Evolutionary conservation across 148 eudicot genomes (phyloP).

Genomic region (Pharnaceum exiguum): DNA sequence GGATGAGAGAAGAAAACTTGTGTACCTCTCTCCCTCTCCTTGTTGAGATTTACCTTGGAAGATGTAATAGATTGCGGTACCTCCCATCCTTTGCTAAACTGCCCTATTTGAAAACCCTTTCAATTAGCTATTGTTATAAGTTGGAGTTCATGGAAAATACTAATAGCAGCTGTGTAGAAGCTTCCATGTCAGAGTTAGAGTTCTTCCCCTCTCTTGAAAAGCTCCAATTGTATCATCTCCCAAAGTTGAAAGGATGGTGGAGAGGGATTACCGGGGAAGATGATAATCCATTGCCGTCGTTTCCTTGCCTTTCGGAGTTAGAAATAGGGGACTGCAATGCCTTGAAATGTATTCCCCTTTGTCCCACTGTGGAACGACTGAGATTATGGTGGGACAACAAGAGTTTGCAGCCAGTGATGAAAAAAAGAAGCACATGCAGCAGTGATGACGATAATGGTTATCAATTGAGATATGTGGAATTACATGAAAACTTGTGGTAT

Average conservation of each 20-base stretch:
- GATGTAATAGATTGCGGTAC: not conserved
- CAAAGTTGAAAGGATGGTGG: constrained; percentile 32
- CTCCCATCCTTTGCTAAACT: constrained; percentile 16
- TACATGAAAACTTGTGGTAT: too few relatives aligned
- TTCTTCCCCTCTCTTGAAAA: constrained; percentile 35
- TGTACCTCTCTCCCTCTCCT: constrained; percentile 11
- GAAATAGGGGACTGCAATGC: not conserved
- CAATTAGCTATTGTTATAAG: not conserved
- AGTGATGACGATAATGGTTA: too few relatives aligned
- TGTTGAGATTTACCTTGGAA: not conserved
- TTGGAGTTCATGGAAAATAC: constrained; percentile 18
- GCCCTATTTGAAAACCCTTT: constrained; percentile 10
- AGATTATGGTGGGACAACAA: too few relatives aligned
- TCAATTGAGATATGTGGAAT: too few relatives aligned
- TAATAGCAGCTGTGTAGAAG: too few relatives aligned
- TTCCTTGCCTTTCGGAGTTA: constrained; percentile 7
- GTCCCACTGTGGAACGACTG: too few relatives aligned
- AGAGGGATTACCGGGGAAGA: not conserved
- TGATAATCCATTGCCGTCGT: not conserved
- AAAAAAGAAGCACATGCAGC: too few relatives aligned
- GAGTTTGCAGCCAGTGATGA: too few relatives aligned
- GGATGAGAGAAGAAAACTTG: constrained; percentile 9
- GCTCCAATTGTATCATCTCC: not conserved
- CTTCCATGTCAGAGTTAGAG: not conserved
- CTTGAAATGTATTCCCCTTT: too few relatives aligned